Conservation (phyloP, 2,329 filamentous ascomycete species). For the Microcera coccophila region DNA sequence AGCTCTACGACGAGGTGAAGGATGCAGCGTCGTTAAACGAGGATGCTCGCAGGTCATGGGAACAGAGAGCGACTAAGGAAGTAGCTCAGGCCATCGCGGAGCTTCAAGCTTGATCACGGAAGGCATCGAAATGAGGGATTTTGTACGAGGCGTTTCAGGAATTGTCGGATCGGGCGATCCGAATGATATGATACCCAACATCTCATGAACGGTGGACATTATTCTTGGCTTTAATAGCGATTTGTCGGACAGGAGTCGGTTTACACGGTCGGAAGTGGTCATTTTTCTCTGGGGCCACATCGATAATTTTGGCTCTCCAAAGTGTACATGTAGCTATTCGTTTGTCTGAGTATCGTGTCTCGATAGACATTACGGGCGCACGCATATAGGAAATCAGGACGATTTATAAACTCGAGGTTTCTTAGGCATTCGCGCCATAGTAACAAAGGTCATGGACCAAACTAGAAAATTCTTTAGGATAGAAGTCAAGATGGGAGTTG, state of each 20-base stretch:
- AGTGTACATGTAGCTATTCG: constrained; percentile 17
- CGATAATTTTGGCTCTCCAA: constrained; percentile 8
- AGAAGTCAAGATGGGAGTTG: no score
- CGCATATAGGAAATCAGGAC: constrained; percentile 12
- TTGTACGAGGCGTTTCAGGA: constrained; percentile 30
- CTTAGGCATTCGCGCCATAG: background rate
- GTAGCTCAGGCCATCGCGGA: constrained; percentile 70
- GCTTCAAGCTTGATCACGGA: constrained; percentile 43
- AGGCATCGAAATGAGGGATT: constrained; percentile 20
- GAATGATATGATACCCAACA: constrained; percentile 34
- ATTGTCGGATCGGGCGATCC: constrained; percentile 23
- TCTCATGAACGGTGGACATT: constrained; percentile 25
- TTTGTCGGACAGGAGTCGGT: constrained; percentile 25
- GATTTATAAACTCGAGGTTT: constrained; percentile 1
- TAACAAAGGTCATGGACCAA: no score
- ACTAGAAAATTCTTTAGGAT: no score
- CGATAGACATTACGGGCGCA: constrained; percentile 9
- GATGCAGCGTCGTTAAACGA: constrained; percentile 58
- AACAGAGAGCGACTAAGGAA: constrained; percentile 72
- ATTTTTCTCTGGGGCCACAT: constrained; percentile 16
- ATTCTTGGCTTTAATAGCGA: constrained; percentile 26
- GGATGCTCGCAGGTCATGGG: constrained; percentile 64
- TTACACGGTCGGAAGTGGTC: constrained; percentile 11
- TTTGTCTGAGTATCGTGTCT: constrained; percentile 19
- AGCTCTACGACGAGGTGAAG: constrained; percentile 70